Conservation (phyloP, 805 yeast species). For the Torulaspora franciscae region DNA sequence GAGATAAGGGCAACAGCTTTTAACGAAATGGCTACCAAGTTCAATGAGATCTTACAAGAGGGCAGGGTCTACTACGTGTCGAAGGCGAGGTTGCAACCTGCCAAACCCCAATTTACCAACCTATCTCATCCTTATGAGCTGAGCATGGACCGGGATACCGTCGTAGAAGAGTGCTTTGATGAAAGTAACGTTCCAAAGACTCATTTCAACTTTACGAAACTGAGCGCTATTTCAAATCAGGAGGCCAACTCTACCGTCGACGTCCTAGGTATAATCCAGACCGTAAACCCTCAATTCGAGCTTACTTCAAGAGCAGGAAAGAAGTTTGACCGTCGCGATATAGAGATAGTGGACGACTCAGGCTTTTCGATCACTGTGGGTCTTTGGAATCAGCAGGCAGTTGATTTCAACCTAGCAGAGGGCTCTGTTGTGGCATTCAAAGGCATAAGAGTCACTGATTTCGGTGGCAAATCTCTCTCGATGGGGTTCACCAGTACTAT, state of each 20-base stretch:
- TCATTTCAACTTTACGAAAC: constrained; percentile 67
- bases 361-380: constrained; percentile 73
- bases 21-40: constrained; percentile 77
- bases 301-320: constrained; percentile 87
- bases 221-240: constrained; percentile 58
- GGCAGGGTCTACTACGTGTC: constrained; percentile 85
- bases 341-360: constrained; percentile 79
- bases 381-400: constrained; percentile 85
- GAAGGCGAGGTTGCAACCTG: constrained; percentile 71
- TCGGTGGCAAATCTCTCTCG: constrained; percentile 78
- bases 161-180: constrained; percentile 62
- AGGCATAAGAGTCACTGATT: constrained; percentile 85
- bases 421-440: constrained; percentile 89
- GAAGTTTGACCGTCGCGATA: constrained; percentile 87
- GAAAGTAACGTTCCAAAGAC: constrained; percentile 67
- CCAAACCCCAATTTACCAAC: constrained; percentile 81
- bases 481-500: constrained; percentile 75
- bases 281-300: constrained; percentile 68
- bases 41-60: constrained; percentile 71
- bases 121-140: constrained; percentile 87
- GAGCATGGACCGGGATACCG: constrained; percentile 71
- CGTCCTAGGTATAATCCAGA: constrained; percentile 80
- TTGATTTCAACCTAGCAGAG: constrained; percentile 63
- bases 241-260: constrained; percentile 75
- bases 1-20: constrained; percentile 96